These are phyloP conservation scores for Coelastrella sp. DNA, from an alignment of 139 green algal genomes.

Conservation along the genomic window DNA sequence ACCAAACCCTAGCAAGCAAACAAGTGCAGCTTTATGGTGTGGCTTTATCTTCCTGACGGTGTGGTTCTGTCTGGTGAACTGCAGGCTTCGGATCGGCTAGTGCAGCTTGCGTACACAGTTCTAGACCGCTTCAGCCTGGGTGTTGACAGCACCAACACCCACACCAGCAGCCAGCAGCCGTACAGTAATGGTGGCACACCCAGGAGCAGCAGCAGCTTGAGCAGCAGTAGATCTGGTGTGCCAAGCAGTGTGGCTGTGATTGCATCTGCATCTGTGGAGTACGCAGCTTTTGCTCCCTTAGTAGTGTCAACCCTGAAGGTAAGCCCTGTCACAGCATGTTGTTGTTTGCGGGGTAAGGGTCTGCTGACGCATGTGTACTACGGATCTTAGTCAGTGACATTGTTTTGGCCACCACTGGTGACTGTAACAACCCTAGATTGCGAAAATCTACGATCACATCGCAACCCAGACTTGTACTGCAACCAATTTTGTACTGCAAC, in stretches of 20 bases:
- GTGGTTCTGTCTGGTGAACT: neutral
- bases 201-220: neutral
- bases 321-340: neutral
- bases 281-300: constrained; percentile 75
- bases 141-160: constrained; percentile 22
- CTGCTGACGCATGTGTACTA: neutral
- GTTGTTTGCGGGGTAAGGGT: neutral
- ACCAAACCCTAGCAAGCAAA: no score
- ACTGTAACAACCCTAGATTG: no score
- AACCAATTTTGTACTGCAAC: no score
- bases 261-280: constrained; percentile 67
- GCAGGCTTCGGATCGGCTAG: constrained; percentile 57
- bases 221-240: neutral
- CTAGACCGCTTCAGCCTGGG: constrained; percentile 77
- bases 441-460: no score
- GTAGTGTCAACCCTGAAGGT: constrained; percentile 59
- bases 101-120: constrained; percentile 77
- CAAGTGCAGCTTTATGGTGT: no score
- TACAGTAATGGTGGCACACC: neutral
- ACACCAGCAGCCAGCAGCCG: neutral
- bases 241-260: constrained; percentile 3
- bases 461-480: no score
- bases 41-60: no score
- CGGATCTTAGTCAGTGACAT: neutral
- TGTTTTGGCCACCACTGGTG: no score